phyloP scores from a whole-genome alignment of 139 green algal genomes.

The Picochlorum costavermella region DNA sequence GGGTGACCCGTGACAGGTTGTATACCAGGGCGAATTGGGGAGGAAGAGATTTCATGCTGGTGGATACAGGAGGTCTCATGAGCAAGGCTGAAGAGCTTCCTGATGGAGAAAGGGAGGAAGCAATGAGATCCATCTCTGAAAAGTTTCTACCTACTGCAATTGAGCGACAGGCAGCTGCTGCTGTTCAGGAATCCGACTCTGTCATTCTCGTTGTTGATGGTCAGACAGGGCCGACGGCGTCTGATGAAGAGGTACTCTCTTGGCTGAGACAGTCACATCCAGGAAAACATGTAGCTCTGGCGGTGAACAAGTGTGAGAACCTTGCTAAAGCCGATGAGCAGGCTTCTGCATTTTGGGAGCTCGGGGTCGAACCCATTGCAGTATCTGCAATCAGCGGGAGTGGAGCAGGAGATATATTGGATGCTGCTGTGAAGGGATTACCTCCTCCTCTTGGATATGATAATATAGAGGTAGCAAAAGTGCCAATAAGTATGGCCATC shows the following conservation, averaged over 20 bases:
- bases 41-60: slow-evolving; percentile 82
- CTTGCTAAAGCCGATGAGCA: slow-evolving; percentile 55
- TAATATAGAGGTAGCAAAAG: slow-evolving; percentile 14
- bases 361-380: slow-evolving; percentile 67
- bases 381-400: slow-evolving; percentile 82
- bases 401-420: slow-evolving; percentile 19
- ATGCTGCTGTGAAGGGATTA: slow-evolving; percentile 9
- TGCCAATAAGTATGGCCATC: slow-evolving; percentile 74
- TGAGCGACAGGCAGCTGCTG: slow-evolving; percentile 81
- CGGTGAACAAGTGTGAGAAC: slow-evolving; percentile 98
- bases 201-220: slow-evolving; percentile 88
- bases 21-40: slow-evolving; percentile 86
- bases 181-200: slow-evolving; percentile 74
- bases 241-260: slow-evolving; percentile 76
- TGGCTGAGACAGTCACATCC: slow-evolving; percentile 81
- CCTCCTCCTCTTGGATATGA: slow-evolving; percentile 6
- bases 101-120: slow-evolving; percentile 37
- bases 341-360: slow-evolving; percentile 83
- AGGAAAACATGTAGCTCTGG: slow-evolving; percentile 72
- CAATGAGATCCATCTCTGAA: slow-evolving; percentile 52
- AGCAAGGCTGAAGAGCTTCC: slow-evolving; percentile 60
- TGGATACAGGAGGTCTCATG: slow-evolving; percentile 94
- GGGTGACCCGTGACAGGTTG: slow-evolving; percentile 75
- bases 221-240: slow-evolving; percentile 64
- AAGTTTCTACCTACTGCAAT: slow-evolving; percentile 68